Evolutionary conservation across 2,329 filamentous ascomycete species (phyloP).

Genomic region (Xylariomycetidae sp.): DNA sequence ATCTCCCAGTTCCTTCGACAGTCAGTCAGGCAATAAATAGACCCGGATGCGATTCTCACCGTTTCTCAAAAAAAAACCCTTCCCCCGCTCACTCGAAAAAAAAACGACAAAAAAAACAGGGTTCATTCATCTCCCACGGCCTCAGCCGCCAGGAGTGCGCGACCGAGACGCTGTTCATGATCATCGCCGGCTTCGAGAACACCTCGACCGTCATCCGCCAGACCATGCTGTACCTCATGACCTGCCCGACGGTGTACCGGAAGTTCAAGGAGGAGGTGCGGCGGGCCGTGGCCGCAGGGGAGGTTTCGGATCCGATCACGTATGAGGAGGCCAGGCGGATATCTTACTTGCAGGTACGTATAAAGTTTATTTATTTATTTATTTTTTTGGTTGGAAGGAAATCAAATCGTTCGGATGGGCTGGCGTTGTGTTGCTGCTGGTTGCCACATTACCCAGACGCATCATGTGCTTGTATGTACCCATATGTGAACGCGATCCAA

Average conservation of each 20-base stretch:
- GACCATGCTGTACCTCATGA: conserved; percentile 42
- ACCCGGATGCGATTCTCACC: too few relatives aligned
- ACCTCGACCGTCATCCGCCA: conserved; percentile 43
- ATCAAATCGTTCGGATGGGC: too few relatives aligned
- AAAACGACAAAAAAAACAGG: conserved; percentile 10
- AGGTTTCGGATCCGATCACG: conserved; percentile 18
- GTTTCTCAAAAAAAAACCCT: too few relatives aligned
- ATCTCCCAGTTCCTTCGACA: background rate
- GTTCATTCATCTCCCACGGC: conserved; percentile 23
- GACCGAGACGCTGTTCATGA: conserved; percentile 18
- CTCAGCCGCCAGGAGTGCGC: conserved; percentile 19
- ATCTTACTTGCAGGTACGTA: conserved; percentile 23
- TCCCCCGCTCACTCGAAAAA: background rate
- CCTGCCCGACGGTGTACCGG: conserved; percentile 35
- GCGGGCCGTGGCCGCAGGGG: conserved; percentile 23
- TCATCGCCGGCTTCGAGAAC: conserved; percentile 38
- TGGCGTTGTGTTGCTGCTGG: too few relatives aligned
- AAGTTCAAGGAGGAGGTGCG: conserved; percentile 40
- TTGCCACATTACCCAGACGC: too few relatives aligned
- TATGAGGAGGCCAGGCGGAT: conserved; percentile 22
- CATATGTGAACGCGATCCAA: too few relatives aligned
- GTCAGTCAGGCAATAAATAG: too few relatives aligned
- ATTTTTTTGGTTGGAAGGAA: too few relatives aligned
- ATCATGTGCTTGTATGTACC: too few relatives aligned
- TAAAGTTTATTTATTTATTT: background rate